Evolutionary conservation across 164 flowering plant genomes (phyloP).

Genomic region (Buxus sempervirens): DNA sequence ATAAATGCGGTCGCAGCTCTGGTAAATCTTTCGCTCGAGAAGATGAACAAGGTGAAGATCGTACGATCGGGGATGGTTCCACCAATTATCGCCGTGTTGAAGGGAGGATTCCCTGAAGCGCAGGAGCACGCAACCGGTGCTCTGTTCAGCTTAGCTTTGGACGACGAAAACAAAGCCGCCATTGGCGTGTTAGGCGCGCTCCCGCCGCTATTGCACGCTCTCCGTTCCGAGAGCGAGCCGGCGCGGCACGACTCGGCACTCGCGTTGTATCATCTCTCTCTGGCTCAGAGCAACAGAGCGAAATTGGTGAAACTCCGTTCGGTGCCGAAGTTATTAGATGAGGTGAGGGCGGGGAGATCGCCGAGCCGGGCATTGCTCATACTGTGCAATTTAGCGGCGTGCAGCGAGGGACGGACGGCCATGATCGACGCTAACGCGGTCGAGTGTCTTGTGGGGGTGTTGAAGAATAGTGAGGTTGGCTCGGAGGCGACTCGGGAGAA

Average conservation of each 20-base stretch:
- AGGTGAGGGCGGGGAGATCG: slow-evolving; percentile 36
- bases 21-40: slow-evolving; percentile 82
- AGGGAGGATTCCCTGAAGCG: slow-evolving; percentile 57
- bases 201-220: slow-evolving; percentile 66
- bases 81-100: slow-evolving; percentile 55
- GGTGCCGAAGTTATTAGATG: slow-evolving; percentile 40
- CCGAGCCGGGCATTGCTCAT: slow-evolving; percentile 54
- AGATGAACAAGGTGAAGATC: slow-evolving; percentile 66
- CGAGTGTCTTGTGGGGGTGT: slow-evolving; percentile 46
- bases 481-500: slow-evolving; percentile 62
- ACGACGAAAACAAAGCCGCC: slow-evolving; percentile 88
- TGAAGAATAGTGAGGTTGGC: slow-evolving; percentile 31
- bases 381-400: slow-evolving; percentile 71
- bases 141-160: slow-evolving; percentile 75
- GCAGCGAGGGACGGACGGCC: slow-evolving; percentile 69
- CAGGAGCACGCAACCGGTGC: slow-evolving; percentile 97
- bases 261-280: slow-evolving; percentile 73
- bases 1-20: slow-evolving; percentile 74
- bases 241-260: slow-evolving; percentile 30
- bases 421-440: slow-evolving; percentile 84
- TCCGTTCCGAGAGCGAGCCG: slow-evolving; percentile 59
- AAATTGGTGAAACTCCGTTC: slow-evolving; percentile 74
- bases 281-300: slow-evolving; percentile 66
- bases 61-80: slow-evolving; percentile 42
- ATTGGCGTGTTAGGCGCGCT: slow-evolving; percentile 90